phyloP scores from a whole-genome alignment of 148 eudicot species.

The Selenicereus undatus region DNA sequence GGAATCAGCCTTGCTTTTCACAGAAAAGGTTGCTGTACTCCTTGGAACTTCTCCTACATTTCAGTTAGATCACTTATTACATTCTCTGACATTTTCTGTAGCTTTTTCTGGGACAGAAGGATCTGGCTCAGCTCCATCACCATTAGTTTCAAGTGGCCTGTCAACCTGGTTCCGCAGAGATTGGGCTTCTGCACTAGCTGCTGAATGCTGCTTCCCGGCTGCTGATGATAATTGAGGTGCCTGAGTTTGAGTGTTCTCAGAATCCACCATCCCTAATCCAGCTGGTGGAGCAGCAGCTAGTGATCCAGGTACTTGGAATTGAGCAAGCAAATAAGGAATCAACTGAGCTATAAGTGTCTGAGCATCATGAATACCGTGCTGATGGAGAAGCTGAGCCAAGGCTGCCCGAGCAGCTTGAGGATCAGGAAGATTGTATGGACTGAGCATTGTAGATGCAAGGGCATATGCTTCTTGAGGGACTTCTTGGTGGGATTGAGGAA shows the following conservation, averaged over 20 bases:
- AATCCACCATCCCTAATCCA: neutral
- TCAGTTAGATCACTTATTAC: too few species aligned
- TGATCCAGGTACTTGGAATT: constrained; percentile 29
- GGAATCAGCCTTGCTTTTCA: neutral
- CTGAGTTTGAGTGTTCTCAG: constrained; percentile 6
- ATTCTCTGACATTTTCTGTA: too few species aligned
- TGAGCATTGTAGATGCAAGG: constrained; percentile 34
- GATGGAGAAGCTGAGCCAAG: constrained; percentile 37
- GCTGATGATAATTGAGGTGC: neutral
- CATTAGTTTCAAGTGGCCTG: too few species aligned
- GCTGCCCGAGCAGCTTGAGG: constrained; percentile 40
- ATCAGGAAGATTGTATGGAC: constrained; percentile 33
- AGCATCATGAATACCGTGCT: constrained; percentile 40
- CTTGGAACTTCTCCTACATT: too few species aligned
- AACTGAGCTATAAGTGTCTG: constrained; percentile 38
- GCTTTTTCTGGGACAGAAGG: too few species aligned
- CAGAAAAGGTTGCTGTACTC: too few species aligned
- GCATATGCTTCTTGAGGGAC: constrained; percentile 35
- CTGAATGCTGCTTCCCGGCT: too few species aligned
- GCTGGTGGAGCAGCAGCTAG: constrained; percentile 20
- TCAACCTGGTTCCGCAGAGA: too few species aligned
- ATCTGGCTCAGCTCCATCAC: too few species aligned
- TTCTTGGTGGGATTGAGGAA: constrained; percentile 36
- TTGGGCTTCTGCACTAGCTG: too few species aligned
- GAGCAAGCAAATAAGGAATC: constrained; percentile 33